phyloP scores from a whole-genome alignment of 805 yeast species.

The Kodamaea hsintzibuensis region DNA sequence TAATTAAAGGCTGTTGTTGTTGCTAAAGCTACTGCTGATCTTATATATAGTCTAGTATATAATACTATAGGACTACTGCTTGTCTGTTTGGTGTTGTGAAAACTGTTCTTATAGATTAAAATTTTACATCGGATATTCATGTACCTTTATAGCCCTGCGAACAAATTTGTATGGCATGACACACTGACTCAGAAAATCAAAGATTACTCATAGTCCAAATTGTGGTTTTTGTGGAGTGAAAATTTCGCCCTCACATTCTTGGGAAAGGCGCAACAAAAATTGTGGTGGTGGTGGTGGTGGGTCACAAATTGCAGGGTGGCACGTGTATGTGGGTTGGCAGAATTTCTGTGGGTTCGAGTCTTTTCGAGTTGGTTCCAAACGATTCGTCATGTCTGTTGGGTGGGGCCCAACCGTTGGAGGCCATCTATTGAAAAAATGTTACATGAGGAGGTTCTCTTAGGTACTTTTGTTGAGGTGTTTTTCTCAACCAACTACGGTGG shows the following conservation, averaged over 20 bases:
- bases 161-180: not conserved
- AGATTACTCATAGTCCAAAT: constrained; percentile 4
- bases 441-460: not conserved
- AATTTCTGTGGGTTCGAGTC: not conserved
- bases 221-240: constrained; percentile 10
- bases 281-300: constrained; percentile 7
- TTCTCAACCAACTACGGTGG: too few species aligned
- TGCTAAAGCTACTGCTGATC: not conserved
- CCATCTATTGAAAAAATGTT: not conserved
- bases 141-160: not conserved
- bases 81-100: not conserved
- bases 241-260: constrained; percentile 5
- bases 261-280: constrained; percentile 3
- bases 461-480: too few species aligned
- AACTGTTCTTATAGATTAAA: not conserved
- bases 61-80: not conserved
- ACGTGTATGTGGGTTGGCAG: too few species aligned
- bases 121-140: not conserved
- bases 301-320: too few species aligned
- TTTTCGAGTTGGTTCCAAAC: not conserved
- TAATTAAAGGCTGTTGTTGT: not conserved
- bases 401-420: not conserved
- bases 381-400: too few species aligned
- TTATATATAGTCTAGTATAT: not conserved
- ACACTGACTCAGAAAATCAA: constrained; percentile 5